These are phyloP conservation scores for Cladobotryum protrusum DNA, from an alignment of 2,329 filamentous ascomycete species.

Conservation along the genomic window DNA sequence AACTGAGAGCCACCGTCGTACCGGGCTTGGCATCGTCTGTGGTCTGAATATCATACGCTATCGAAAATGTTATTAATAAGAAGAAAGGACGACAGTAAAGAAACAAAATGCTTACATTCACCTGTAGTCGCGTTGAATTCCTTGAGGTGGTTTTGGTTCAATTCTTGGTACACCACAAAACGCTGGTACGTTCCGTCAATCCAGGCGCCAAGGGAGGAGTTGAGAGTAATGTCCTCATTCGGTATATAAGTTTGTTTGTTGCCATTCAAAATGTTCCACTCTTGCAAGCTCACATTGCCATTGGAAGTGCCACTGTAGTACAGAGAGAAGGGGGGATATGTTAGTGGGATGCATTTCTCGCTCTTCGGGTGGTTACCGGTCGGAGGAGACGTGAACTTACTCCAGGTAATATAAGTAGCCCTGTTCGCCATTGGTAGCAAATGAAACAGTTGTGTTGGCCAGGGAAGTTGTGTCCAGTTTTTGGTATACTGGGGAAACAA, in stretches of 20 bases:
- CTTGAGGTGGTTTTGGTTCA: not conserved
- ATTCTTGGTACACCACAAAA: not conserved
- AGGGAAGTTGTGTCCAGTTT: not conserved
- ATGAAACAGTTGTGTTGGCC: not conserved
- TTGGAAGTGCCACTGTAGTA: not conserved
- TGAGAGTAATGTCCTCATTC: not conserved
- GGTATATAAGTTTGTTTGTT: not conserved
- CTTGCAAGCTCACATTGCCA: not conserved
- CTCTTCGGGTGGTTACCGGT: not conserved
- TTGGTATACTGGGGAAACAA: not conserved
- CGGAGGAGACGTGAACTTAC: not conserved
- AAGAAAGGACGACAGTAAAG: too few species aligned
- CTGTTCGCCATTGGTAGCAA: not conserved
- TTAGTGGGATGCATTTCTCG: not conserved
- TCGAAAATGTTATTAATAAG: not conserved
- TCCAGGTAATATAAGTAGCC: conserved; percentile 1
- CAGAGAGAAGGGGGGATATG: not conserved
- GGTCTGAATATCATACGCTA: not conserved
- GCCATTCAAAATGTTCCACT: not conserved
- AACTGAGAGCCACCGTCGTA: not conserved
- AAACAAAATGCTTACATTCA: not conserved
- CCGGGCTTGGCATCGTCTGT: not conserved
- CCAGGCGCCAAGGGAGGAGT: not conserved
- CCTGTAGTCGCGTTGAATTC: not conserved
- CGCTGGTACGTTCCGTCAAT: not conserved